Base-by-base conservation (phyloP, 208 protist species). In the Tritrichomonas musculus region DNA sequence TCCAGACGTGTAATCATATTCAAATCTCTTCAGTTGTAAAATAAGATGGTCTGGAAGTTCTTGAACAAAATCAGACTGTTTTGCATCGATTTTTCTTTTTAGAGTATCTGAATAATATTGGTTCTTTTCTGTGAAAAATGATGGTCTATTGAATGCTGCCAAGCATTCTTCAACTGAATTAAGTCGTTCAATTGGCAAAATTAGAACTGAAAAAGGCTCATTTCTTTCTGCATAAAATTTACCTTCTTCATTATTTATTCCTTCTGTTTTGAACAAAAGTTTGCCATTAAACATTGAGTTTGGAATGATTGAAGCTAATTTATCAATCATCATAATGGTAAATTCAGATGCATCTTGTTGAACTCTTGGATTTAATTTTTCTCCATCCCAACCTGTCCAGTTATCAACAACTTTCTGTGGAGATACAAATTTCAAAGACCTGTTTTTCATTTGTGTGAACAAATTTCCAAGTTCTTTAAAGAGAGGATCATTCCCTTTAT, bases 281-380 rank as follows among this genome's bases (percentile, higher is more conserved):
- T n/a, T n/a, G n/a, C n/a, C n/a, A n/a, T n/a, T n/a, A n/a, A n/a
- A n/a, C n/a, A n/a, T n/a, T n/a, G n/a, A n/a, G n/a, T n/a, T n/a
- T n/a, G n/a, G n/a, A n/a, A n/a, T n/a, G n/a, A n/a, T n/a, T n/a
- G n/a, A n/a, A n/a, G n/a, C 73, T 22, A 82, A 20, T 50, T 82
- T 82, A 53, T 82, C 73, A 25, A 82, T 47, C 4, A 82, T 20
- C 30, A 25, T 50, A 20, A 50, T n/a, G n/a, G 50, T 41, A 44
- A 82, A 82, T 82, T 82, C 73, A 53, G 25, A 47, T 50, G 73
- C 73, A 82, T 82, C 73, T 53, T 82, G 73, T 44, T 82, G 73
- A n/a, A 36, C 14, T 20, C 41, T 33, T 82, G 73, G 73, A 53
- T 82, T 82, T 41, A 82, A 53, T 82, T 36, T 36, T 41, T 82